Percentiles rank a stretch among this genome's conserved stretches.
Conservation (phyloP, 2,329 filamentous ascomycete species). For the Diaporthe humulicola region DNA sequence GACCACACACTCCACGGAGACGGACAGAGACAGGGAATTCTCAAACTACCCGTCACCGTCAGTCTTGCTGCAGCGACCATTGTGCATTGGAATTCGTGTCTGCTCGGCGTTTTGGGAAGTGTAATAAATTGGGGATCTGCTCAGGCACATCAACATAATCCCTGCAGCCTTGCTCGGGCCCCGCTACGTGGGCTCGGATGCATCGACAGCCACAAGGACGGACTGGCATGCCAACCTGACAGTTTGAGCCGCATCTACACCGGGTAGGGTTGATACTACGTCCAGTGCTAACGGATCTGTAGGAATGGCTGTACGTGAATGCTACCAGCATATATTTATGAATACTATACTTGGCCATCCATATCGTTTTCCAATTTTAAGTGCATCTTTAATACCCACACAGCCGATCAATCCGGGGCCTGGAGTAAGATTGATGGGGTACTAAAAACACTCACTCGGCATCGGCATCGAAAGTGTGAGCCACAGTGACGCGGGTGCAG, state of each 20-base stretch:
- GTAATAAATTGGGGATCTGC: constrained; percentile 11
- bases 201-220: constrained; percentile 10
- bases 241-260: background rate
- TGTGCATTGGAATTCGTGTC: background rate
- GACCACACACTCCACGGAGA: background rate
- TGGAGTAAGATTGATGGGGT: constrained; percentile 7
- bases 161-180: constrained; percentile 17
- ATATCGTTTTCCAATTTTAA: background rate
- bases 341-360: background rate
- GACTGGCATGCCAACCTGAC: background rate
- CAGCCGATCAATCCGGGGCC: background rate
- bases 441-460: background rate
- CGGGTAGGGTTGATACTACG: background rate
- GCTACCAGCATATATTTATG: too few species aligned
- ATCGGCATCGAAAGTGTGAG: background rate
- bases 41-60: background rate
- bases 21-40: background rate
- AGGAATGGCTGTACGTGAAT: too few species aligned
- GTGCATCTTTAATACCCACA: background rate
- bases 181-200: constrained; percentile 25
- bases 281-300: too few species aligned
- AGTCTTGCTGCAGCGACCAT: background rate
- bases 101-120: background rate
- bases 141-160: background rate
- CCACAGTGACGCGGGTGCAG: background rate